A percentile compares a stretch with the other conserved stretches of the same genome.
Conservation (phyloP, 2,329 filamentous ascomycete species). For the Aspergillus sojae region DNA sequence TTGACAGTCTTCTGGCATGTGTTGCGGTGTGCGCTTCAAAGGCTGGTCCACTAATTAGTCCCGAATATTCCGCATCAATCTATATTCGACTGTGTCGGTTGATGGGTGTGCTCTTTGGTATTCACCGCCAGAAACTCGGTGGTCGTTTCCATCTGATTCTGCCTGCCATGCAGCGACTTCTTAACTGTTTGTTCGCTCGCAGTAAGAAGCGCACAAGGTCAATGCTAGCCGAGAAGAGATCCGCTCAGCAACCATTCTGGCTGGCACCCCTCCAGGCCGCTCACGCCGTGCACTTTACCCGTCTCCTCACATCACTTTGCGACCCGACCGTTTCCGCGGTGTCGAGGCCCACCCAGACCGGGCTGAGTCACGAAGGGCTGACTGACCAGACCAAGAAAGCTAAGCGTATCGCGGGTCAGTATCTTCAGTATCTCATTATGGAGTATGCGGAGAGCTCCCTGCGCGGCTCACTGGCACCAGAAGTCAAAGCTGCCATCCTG, state of each 20-base stretch:
- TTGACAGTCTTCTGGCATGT: slow-evolving; percentile 45
- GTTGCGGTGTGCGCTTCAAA: slow-evolving; percentile 41
- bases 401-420: slow-evolving; percentile 59
- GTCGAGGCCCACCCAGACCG: slow-evolving; percentile 36
- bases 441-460: slow-evolving; percentile 59
- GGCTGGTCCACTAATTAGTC: slow-evolving; percentile 34
- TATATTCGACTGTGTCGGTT: slow-evolving; percentile 59
- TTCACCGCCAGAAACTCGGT: slow-evolving; percentile 60
- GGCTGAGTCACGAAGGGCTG: slow-evolving; percentile 49
- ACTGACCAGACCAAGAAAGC: slow-evolving; percentile 63
- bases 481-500: slow-evolving; percentile 55
- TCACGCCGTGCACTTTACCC: slow-evolving; percentile 55
- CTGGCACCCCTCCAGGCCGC: slow-evolving; percentile 40
- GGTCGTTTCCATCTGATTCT: slow-evolving; percentile 64
- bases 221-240: slow-evolving; percentile 27
- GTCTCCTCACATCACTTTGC: slow-evolving; percentile 62
- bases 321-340: slow-evolving; percentile 63
- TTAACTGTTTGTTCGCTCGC: slow-evolving; percentile 59
- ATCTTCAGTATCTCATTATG: slow-evolving; percentile 60
- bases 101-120: slow-evolving; percentile 55
- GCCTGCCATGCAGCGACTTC: slow-evolving; percentile 56
- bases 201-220: slow-evolving; percentile 39
- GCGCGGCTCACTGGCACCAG: slow-evolving; percentile 50
- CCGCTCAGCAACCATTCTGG: slow-evolving; percentile 34
- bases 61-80: slow-evolving; percentile 43